phyloP scores from a whole-genome alignment of 129 eudicot species.

The Flaveria bidentis region DNA sequence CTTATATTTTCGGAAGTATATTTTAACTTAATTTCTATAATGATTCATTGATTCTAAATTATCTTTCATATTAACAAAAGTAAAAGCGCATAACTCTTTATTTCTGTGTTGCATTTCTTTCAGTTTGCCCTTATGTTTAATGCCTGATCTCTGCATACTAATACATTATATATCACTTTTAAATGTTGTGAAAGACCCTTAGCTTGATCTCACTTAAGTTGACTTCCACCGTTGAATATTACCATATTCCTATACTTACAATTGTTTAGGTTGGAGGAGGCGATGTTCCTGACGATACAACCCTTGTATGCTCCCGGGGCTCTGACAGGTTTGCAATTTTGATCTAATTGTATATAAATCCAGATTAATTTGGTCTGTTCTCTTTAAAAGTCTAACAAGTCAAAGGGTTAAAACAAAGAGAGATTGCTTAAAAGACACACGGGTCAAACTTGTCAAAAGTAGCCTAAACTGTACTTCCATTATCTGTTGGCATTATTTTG shows the following conservation, averaged over 20 bases:
- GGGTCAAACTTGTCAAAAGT: not conserved
- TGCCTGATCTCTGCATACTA: not conserved
- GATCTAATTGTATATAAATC: not conserved
- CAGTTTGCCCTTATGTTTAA: not conserved
- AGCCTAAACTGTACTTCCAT: not conserved
- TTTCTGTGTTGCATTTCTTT: not conserved
- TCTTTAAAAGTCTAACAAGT: not conserved
- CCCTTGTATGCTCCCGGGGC: conserved; percentile 83
- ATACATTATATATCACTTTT: not conserved
- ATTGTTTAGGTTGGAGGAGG: conserved; percentile 86
- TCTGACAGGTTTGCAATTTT: conserved; percentile 78
- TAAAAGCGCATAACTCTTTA: not conserved
- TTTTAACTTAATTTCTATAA: too few species aligned
- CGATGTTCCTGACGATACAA: conserved; percentile 90
- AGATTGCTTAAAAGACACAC: too few species aligned
- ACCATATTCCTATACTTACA: conserved; percentile 25
- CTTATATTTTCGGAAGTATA: not conserved
- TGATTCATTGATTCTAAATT: not conserved
- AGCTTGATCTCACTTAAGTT: conserved; percentile 18
- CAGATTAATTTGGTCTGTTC: not conserved
- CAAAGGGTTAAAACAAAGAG: too few species aligned
- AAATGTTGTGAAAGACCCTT: not conserved
- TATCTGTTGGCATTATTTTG: conserved; percentile 11
- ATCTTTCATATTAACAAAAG: not conserved
- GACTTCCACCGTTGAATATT: conserved; percentile 24